A percentile compares a stretch with the other conserved stretches of the same genome.
Evolutionary conservation across 805 yeast genomes (phyloP).

Genomic region (Yarrowia deformans): DNA sequence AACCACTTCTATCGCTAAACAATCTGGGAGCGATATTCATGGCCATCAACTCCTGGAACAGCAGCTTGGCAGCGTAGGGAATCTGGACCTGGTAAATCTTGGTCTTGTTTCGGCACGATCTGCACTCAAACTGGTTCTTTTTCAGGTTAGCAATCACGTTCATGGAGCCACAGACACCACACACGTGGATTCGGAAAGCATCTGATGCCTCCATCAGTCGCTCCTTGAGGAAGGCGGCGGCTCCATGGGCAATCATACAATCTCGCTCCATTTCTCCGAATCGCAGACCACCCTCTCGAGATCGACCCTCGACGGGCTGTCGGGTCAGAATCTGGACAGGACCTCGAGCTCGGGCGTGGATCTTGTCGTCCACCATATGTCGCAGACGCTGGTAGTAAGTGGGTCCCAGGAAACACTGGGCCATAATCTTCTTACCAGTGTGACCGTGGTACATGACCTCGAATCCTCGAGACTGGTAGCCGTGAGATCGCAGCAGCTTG

Average conservation of each 20-base stretch:
- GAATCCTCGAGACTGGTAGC: slow-evolving; percentile 97
- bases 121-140: slow-evolving; percentile 97
- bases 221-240: slow-evolving; percentile 97
- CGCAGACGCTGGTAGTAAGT: slow-evolving; percentile 98
- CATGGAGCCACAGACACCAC: slow-evolving; percentile 99
- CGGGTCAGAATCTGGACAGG: slow-evolving; percentile 97
- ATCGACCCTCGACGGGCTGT: slow-evolving; percentile 99
- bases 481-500: slow-evolving; percentile 88
- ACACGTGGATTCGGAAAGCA: slow-evolving; percentile 96
- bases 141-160: slow-evolving; percentile 95
- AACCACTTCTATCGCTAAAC: slow-evolving; percentile 88
- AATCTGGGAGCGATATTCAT: slow-evolving; percentile 98
- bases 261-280: slow-evolving; percentile 99
- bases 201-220: slow-evolving; percentile 99
- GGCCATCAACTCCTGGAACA: slow-evolving; percentile 99
- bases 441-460: slow-evolving; percentile 99
- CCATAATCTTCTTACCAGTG: slow-evolving; percentile 97
- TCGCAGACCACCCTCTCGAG: slow-evolving; percentile 98
- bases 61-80: slow-evolving; percentile 97
- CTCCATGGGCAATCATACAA: slow-evolving; percentile 99
- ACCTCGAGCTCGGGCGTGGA: slow-evolving; percentile 99
- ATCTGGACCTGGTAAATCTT: slow-evolving; percentile 97
- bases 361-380: slow-evolving; percentile 99
- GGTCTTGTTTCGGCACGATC: slow-evolving; percentile 97
- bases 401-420: slow-evolving; percentile 99